Conservation (phyloP, 257 asterid species). For the Ajuga chamaepitys region DNA sequence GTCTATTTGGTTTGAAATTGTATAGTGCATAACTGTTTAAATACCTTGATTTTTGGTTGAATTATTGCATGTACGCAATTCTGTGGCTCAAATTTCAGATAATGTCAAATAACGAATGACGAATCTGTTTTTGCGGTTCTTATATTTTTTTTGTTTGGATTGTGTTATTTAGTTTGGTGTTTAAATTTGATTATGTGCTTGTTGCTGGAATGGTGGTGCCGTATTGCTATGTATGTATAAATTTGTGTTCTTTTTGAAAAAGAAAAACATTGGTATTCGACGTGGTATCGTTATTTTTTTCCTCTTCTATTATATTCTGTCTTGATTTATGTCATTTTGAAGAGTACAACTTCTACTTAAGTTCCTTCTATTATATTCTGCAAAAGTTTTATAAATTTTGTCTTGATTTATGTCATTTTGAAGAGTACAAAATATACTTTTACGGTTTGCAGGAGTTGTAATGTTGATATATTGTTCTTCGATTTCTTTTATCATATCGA, state of each 20-base stretch:
- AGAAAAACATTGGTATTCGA: not conserved
- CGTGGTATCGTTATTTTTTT: not conserved
- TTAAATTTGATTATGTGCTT: not conserved
- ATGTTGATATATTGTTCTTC: not conserved
- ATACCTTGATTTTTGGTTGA: slow-evolving; percentile 3
- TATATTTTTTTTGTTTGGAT: not conserved
- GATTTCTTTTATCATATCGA: not conserved
- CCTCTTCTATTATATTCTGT: not conserved
- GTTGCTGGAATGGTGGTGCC: not conserved
- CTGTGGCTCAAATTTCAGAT: slow-evolving; percentile 7
- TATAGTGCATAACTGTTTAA: not conserved
- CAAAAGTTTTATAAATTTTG: not conserved
- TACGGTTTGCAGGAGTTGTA: not conserved
- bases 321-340: not conserved
- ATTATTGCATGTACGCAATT: not conserved
- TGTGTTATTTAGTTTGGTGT: not conserved
- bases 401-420: not conserved
- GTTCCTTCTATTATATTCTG: no score
- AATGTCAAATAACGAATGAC: not conserved
- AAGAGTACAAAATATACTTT: not conserved
- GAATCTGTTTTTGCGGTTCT: no score
- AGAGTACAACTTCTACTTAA: not conserved
- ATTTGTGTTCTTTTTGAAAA: not conserved
- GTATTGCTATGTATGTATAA: not conserved
- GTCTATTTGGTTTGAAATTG: not conserved